Evolutionary conservation across 192 early-diverging fungal genomes (phyloP).

Genomic region (Umbelopsis sp.): DNA sequence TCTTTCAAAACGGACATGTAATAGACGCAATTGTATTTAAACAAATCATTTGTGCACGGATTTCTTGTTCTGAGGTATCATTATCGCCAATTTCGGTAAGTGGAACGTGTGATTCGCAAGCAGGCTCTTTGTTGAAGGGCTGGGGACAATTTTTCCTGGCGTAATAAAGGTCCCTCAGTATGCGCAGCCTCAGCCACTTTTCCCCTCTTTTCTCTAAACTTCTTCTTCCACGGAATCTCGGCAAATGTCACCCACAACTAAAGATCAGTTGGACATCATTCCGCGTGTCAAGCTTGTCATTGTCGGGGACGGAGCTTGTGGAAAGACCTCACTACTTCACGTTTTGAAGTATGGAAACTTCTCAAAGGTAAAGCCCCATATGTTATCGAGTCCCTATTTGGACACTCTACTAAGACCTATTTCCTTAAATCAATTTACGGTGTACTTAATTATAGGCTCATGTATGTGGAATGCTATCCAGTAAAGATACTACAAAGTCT

Average conservation of each 20-base stretch:
- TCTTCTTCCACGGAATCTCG: slow-evolving; percentile 5
- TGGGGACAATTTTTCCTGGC: no score
- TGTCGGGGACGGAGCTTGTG: slow-evolving; percentile 75
- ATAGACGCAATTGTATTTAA: no score
- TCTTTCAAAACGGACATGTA: no score
- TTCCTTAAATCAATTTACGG: neutral
- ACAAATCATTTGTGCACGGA: no score
- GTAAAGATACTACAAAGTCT: no score
- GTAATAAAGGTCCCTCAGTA: neutral
- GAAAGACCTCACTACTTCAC: slow-evolving; percentile 73
- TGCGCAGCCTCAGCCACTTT: slow-evolving; percentile 19
- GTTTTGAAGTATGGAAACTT: slow-evolving; percentile 72
- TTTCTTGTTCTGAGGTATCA: no score
- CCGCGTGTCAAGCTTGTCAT: slow-evolving; percentile 27
- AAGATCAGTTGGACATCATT: neutral
- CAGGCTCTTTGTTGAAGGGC: no score
- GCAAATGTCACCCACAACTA: slow-evolving; percentile 1
- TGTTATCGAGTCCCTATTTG: neutral
- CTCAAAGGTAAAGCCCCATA: slow-evolving; percentile 67
- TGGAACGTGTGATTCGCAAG: no score
- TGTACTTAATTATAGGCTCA: neutral
- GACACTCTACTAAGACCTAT: neutral
- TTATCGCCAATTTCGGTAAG: no score
- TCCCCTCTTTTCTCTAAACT: neutral
- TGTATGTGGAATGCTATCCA: neutral